Evolutionary conservation across 768 basidiomycete genomes (phyloP).

Genomic region (Boletus rubropictus): DNA sequence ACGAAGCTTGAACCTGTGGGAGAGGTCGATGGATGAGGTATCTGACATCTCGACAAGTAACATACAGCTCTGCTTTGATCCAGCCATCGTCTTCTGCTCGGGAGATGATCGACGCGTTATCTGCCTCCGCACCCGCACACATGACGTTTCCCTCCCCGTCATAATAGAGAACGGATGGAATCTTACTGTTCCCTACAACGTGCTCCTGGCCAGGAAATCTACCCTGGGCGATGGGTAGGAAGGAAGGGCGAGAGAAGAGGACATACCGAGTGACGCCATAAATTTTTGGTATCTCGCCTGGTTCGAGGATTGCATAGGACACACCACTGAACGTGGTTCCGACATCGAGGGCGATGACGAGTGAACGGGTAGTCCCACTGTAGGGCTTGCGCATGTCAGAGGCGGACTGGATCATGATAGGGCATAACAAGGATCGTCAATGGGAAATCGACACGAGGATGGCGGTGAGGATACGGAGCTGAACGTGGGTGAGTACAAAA

Average conservation of each 20-base stretch:
- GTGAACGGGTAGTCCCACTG: constrained; percentile 52
- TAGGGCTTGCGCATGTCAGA: constrained; percentile 71
- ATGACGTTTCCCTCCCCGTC: constrained; percentile 59
- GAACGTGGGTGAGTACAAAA: constrained; percentile 1
- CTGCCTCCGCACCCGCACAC: constrained; percentile 75
- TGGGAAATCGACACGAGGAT: background rate
- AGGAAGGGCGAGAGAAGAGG: background rate
- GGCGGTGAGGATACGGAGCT: background rate
- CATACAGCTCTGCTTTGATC: constrained; percentile 72
- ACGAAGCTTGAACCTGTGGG: constrained; percentile 68
- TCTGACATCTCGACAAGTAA: constrained; percentile 7
- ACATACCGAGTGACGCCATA: constrained; percentile 71
- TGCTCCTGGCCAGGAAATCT: constrained; percentile 85
- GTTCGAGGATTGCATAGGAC: constrained; percentile 78
- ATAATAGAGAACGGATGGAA: constrained; percentile 73
- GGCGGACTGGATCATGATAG: constrained; percentile 43
- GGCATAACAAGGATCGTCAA: background rate
- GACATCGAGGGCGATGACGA: constrained; percentile 76
- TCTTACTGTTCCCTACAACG: constrained; percentile 80
- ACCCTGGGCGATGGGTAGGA: constrained; percentile 14
- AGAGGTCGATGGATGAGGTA: background rate
- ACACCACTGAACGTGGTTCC: constrained; percentile 82
- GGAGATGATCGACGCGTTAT: constrained; percentile 48
- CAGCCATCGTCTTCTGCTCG: constrained; percentile 74
- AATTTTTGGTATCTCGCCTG: constrained; percentile 76